Evolutionary conservation across 805 yeast species (phyloP), one percentile per base, ranked within the genome.

Genomic region (Candida easanensis): DNA sequence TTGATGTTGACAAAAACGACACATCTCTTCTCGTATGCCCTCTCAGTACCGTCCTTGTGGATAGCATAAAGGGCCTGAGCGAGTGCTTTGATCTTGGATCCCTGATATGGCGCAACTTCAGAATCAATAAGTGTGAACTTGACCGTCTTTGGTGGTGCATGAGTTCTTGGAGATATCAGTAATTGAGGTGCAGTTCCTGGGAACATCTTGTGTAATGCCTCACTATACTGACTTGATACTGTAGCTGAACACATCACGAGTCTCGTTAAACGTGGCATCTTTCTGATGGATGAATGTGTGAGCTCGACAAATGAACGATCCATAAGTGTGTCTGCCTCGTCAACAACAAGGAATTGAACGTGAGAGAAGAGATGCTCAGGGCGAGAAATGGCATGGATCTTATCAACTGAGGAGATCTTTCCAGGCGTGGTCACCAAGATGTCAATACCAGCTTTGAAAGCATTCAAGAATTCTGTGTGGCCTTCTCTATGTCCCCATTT

Each of bases 281-380:
- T 51, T 18, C 63, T 69, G 13, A 88, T 65, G 1, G 78, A 75
- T 2, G 68, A 62, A 48, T 78, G 73, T 3, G 96, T 86, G 38
- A 79, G 81, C 20, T 73, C 73, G 10, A 81, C 62, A 74, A 89
- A 90, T 0, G 93, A 82, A 40, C 79, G 76, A 59, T 90, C 96
- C 80, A 90, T 74, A 43, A 91, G 66, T 0, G 96, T 85, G 64
- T 91, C 99, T 0, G 99, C 98, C 63, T 91, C 99, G 60, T 91
- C 99, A 13, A 86, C 76, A 2, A 87, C 91, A 35, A 84, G 70
- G 56, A 74, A 83, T 21, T 72, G 70, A 5, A 83, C 79, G 63
- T 74, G 50, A 46, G 69, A 56, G 11, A 76, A 47, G 4, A 66
- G 53, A 60, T 64, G 49, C 65, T 73, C 61, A 43, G 76, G 58